These are phyloP conservation scores for Tylopilus sp. DNA, from an alignment of 768 basidiomycete species.

Conservation along the genomic window DNA sequence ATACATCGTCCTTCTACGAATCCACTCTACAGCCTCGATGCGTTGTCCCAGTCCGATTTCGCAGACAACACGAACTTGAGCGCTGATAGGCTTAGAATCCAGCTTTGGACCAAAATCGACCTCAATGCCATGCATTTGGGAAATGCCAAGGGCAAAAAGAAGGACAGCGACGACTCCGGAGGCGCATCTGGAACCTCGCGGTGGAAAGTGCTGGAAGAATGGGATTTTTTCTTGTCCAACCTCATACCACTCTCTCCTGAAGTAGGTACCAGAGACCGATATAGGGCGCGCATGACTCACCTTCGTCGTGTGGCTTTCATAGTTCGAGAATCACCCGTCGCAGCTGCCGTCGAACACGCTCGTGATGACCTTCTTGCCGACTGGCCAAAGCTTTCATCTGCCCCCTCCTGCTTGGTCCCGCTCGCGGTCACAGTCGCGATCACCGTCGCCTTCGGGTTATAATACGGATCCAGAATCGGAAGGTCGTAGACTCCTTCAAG, in stretches of 20 bases:
- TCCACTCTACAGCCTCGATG: constrained; percentile 67
- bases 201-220: constrained; percentile 69
- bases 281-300: constrained; percentile 11
- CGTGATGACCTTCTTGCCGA: constrained; percentile 61
- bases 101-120: constrained; percentile 54
- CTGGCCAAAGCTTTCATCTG: constrained; percentile 57
- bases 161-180: constrained; percentile 24
- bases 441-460: constrained; percentile 65
- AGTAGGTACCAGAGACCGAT: constrained; percentile 40
- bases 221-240: constrained; percentile 59
- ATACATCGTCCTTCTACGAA: constrained; percentile 83
- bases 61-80: constrained; percentile 52
- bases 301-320: neutral
- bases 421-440: constrained; percentile 32
- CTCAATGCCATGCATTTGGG: constrained; percentile 3
- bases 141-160: constrained; percentile 47
- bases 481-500: constrained; percentile 40
- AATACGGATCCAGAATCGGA: constrained; percentile 70
- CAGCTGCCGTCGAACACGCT: constrained; percentile 72
- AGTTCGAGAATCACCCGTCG: constrained; percentile 37
- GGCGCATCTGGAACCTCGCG: constrained; percentile 23
- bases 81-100: constrained; percentile 48
- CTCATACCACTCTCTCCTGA: constrained; percentile 58
- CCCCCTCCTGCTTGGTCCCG: constrained; percentile 35
- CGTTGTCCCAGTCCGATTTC: constrained; percentile 48